Evolutionary conservation across 1,284 basidiomycete species (phyloP), one percentile per base, ranked within the genome.

Genomic region (Melampsora americana): DNA sequence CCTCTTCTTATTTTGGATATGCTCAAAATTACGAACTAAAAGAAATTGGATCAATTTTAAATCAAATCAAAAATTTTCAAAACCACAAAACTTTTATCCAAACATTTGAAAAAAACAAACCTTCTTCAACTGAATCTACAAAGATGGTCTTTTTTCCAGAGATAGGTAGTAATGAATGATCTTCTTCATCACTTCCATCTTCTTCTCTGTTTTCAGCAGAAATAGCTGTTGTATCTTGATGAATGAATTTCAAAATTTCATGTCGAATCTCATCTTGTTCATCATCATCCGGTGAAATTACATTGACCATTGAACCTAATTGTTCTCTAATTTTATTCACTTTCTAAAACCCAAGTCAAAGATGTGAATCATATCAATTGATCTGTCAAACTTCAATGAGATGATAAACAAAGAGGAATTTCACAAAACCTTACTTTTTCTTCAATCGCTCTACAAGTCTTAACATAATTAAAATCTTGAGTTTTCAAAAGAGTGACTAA

Each of bases 401-500:
- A 20, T 0, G 2, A 28, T 14, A 28, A 30, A 35, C 7, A 11
- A 26, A 20, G 5, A 18, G 20, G 28, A n/a, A 64, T 5, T 64
- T 61, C 26, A 53, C 6, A 26, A 64, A 32, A 3, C n/a, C 86
- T 72, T 67, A 93, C 94, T 85, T 93, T 94, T 78, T 90, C 86
- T 75, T 91, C 90, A 35, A 90, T 87, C 12, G 89, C 84, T 78
- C 92, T 86, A 87, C 92, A 90, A 0, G 92, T 91, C 60, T 94
- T 88, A 44, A 99, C 87, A 84, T 99, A 99, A 72, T 94, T 94
- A 79, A 92, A 90, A 82, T 99, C 95, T 84, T 99, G 95, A 0
- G 91, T 92, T 84, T 99, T 99, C 80, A 99, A 87, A 2, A 99
- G 86, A 82, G 95, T 95, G 78, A 97, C 93, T 65, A 96, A 88